A percentile compares a stretch with the other conserved stretches of the same genome.
Evolutionary conservation across 2,329 filamentous ascomycete species (phyloP).

Genomic region (Aspergillus transmontanensis): DNA sequence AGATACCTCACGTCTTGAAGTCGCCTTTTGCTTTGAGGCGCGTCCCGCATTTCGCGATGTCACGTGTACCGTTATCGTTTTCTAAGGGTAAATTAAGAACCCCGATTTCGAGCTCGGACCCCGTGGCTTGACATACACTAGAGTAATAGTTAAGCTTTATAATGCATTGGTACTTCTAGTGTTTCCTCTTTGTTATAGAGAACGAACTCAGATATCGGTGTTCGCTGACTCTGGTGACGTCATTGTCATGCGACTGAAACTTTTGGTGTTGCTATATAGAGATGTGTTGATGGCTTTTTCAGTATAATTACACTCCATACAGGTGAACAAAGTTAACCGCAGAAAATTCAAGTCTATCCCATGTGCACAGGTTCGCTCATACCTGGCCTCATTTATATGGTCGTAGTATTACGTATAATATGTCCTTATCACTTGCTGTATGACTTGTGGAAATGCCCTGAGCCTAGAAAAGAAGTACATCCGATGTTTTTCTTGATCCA

Average conservation of each 20-base stretch:
- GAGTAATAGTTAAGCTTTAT: background rate
- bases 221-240: background rate
- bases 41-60: slow-evolving; percentile 3
- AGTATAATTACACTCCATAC: no score
- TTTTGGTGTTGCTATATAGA: background rate
- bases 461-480: no score
- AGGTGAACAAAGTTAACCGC: no score
- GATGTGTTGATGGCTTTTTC: background rate
- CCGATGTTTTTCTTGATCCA: background rate
- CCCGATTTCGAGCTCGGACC: no score
- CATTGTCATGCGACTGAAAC: background rate
- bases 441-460: no score
- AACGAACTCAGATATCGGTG: background rate
- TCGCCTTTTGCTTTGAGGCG: background rate
- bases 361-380: no score
- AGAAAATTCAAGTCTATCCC: no score
- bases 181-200: background rate
- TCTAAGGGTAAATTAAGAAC: background rate
- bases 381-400: no score
- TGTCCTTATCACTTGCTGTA: no score
- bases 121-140: no score
- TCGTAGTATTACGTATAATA: no score
- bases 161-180: background rate
- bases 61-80: background rate
- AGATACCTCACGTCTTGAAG: no score